phyloP scores from a whole-genome alignment of 495 filamentous ascomycete genomes.

The Penicillium longicatenatum region DNA sequence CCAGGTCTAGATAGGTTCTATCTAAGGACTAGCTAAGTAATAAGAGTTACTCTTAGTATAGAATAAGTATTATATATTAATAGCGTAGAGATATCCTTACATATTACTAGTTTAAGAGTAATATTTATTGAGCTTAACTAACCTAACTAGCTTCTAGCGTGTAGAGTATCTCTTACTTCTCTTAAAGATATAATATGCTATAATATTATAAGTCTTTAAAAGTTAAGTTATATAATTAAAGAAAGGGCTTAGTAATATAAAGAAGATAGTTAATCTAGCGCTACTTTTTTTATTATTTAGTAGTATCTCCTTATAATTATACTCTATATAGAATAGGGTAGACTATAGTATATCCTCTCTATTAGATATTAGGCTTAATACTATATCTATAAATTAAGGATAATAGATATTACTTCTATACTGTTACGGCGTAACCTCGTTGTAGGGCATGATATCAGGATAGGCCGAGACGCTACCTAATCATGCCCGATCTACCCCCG shows the following conservation, averaged over 20 bases:
- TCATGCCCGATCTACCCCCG: no score
- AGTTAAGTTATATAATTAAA: slow-evolving; percentile 14
- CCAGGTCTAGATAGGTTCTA: no score
- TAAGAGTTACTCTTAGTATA: background rate
- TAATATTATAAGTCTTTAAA: slow-evolving; percentile 20
- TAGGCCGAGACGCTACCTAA: no score
- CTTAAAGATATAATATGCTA: slow-evolving; percentile 15
- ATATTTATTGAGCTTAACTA: slow-evolving; percentile 21
- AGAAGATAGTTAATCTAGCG: no score
- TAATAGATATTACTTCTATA: slow-evolving; percentile 1
- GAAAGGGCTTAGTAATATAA: slow-evolving; percentile 14
- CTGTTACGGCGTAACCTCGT: no score
- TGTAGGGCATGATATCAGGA: no score
- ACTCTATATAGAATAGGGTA: no score
- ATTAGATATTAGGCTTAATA: background rate
- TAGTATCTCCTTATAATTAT: no score
- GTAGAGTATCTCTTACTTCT: slow-evolving; percentile 19
- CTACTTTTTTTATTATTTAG: no score
- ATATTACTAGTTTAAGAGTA: slow-evolving; percentile 18
- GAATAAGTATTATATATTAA: slow-evolving; percentile 15
- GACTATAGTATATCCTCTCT: background rate
- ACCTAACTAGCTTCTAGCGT: slow-evolving; percentile 3
- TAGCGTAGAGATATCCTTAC: slow-evolving; percentile 15
- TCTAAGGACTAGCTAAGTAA: no score
- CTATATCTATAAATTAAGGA: background rate